Conservation (phyloP, 129 eudicot genomes). For the Tanacetum coccineum region DNA sequence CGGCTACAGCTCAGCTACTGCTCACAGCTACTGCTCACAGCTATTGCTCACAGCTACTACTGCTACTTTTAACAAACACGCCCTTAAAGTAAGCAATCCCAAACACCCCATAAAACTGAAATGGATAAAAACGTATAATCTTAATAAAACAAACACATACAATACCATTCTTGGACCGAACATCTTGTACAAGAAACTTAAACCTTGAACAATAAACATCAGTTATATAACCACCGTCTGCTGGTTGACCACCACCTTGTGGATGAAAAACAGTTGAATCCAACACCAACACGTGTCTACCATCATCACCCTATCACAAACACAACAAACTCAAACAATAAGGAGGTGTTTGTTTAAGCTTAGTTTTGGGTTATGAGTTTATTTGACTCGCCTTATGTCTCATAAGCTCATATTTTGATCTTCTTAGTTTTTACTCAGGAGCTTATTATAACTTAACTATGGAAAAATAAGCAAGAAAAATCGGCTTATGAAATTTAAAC, state of each 20-base stretch:
- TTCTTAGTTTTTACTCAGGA: too few relatives aligned
- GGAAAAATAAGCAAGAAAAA: too few relatives aligned
- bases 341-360: background rate
- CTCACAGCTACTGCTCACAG: too few relatives aligned
- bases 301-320: slow-evolving; percentile 51
- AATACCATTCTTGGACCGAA: slow-evolving; percentile 64
- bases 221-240: slow-evolving; percentile 63
- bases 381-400: too few relatives aligned
- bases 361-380: background rate
- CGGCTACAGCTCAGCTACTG: too few relatives aligned
- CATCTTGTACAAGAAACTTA: slow-evolving; percentile 44
- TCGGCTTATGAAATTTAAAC: too few relatives aligned
- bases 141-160: slow-evolving; percentile 32
- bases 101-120: background rate
- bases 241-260: slow-evolving; percentile 68
- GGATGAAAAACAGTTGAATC: slow-evolving; percentile 86
- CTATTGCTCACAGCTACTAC: too few relatives aligned
- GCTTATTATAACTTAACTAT: too few relatives aligned
- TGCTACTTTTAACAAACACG: too few relatives aligned
- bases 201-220: background rate
- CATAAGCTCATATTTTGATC: too few relatives aligned
- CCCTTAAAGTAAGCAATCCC: background rate
- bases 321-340: too few relatives aligned
- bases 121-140: too few relatives aligned
- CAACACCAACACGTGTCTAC: slow-evolving; percentile 52